phyloP scores from a whole-genome alignment of 2,329 filamentous ascomycete species.

The Botrytis aclada region DNA sequence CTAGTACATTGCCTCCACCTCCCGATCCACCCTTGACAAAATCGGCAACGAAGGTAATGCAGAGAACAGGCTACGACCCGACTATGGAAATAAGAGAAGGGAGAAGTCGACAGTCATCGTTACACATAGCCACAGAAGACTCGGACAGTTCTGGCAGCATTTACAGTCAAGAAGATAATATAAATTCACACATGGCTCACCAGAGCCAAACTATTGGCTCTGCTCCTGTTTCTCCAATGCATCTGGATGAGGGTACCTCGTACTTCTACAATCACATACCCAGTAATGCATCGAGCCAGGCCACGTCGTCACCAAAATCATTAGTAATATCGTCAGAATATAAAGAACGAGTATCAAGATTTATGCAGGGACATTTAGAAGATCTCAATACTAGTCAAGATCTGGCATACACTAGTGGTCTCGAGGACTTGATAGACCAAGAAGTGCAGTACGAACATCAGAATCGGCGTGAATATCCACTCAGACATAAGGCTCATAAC shows the following conservation, averaged over 20 bases:
- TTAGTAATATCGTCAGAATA: constrained; percentile 10
- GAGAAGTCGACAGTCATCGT: neutral
- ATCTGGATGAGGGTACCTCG: neutral
- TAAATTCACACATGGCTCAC: neutral
- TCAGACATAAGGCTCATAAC: neutral
- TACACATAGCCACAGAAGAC: constrained; percentile 1
- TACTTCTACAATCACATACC: neutral
- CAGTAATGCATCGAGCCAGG: neutral
- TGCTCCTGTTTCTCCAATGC: neutral
- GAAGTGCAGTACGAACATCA: constrained; percentile 16
- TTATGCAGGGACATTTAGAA: constrained; percentile 2
- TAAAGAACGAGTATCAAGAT: constrained; percentile 5
- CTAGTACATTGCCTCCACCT: neutral
- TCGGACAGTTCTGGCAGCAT: constrained; percentile 19
- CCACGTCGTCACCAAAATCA: neutral
- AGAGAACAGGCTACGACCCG: constrained; percentile 28
- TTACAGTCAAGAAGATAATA: constrained; percentile 8
- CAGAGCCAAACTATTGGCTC: neutral
- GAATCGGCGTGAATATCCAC: neutral
- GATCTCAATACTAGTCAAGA: neutral
- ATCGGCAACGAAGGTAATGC: constrained; percentile 27
- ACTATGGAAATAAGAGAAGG: constrained; percentile 9
- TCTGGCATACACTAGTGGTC: neutral
- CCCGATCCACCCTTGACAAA: constrained; percentile 20
- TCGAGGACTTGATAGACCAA: constrained; percentile 20